These are phyloP conservation scores for Periconia sp. DNA, from an alignment of 2,329 filamentous ascomycete genomes.

Conservation along the genomic window DNA sequence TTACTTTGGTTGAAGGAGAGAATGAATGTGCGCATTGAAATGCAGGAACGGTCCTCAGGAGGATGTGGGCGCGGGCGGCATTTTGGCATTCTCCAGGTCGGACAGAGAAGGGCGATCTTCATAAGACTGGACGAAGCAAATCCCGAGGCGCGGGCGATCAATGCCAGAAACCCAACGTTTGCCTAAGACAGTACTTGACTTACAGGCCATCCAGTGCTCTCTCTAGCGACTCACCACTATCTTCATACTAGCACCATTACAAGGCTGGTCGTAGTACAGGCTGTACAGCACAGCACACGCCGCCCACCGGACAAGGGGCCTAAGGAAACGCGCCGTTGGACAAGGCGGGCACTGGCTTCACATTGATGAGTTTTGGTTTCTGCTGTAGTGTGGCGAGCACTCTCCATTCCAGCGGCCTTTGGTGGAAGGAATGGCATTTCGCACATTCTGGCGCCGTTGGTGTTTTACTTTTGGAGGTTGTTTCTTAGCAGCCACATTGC, in stretches of 20 bases:
- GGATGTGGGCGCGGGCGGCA: constrained; percentile 2
- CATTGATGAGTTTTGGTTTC: background rate
- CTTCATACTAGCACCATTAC: too few relatives aligned
- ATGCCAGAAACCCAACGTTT: constrained; percentile 2
- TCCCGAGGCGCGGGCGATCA: constrained; percentile 23
- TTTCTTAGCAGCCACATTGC: background rate
- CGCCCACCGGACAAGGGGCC: background rate
- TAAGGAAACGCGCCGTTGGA: background rate
- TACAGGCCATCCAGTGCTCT: background rate
- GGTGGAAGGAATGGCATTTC: background rate
- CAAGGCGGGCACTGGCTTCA: background rate
- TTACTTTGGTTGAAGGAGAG: background rate
- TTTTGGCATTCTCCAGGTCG: constrained; percentile 8
- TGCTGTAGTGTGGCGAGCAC: background rate
- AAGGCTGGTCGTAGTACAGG: background rate
- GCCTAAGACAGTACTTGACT: background rate
- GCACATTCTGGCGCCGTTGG: background rate
- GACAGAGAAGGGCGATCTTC: constrained; percentile 18
- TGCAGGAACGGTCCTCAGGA: background rate
- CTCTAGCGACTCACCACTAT: too few relatives aligned
- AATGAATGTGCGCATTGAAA: background rate
- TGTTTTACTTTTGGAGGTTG: background rate
- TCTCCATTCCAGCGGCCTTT: background rate
- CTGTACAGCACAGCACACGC: background rate
- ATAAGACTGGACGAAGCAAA: constrained; percentile 19